Evolutionary conservation across 768 basidiomycete species (phyloP).

Genomic region (Lactarius sp.): DNA sequence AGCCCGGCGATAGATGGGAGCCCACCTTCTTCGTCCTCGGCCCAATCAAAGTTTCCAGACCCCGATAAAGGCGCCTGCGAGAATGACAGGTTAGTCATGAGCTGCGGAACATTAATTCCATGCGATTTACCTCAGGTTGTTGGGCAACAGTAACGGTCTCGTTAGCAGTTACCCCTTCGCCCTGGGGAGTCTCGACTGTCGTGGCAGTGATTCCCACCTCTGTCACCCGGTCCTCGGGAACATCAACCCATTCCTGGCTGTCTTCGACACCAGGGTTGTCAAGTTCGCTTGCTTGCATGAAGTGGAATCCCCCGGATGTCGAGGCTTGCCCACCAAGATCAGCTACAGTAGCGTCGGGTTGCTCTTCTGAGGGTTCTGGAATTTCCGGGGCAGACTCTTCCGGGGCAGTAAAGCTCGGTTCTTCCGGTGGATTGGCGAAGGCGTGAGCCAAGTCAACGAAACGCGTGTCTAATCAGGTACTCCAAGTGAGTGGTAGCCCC

Average conservation of each 20-base stretch:
- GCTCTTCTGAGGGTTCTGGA: conserved; percentile 9
- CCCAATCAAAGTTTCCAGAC: conserved; percentile 65
- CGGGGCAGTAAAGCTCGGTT: conserved; percentile 7
- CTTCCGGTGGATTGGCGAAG: conserved; percentile 44
- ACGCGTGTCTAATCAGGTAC: conserved; percentile 46
- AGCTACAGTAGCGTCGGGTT: conserved; percentile 16
- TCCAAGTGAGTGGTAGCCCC: conserved; percentile 5
- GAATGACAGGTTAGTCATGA: background rate
- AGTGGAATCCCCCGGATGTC: conserved; percentile 51
- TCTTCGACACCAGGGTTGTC: conserved; percentile 38
- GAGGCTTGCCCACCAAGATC: conserved; percentile 41
- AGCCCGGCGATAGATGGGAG: conserved; percentile 74
- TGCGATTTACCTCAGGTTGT: conserved; percentile 13
- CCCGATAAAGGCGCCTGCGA: conserved; percentile 22
- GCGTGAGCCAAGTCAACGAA: conserved; percentile 52
- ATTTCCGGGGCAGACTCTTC: conserved; percentile 12
- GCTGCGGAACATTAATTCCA: background rate
- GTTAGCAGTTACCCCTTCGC: conserved; percentile 8
- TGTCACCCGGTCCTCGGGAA: conserved; percentile 12
- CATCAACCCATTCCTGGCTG: conserved; percentile 25
- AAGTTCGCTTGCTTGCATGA: conserved; percentile 79
- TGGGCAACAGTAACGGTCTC: conserved; percentile 6
- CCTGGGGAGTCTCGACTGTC: conserved; percentile 7
- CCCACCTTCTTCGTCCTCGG: conserved; percentile 71
- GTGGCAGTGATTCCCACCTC: conserved; percentile 3